Evolutionary conservation across 768 basidiomycete species (phyloP).

Genomic region (Termitomyces sp.): DNA sequence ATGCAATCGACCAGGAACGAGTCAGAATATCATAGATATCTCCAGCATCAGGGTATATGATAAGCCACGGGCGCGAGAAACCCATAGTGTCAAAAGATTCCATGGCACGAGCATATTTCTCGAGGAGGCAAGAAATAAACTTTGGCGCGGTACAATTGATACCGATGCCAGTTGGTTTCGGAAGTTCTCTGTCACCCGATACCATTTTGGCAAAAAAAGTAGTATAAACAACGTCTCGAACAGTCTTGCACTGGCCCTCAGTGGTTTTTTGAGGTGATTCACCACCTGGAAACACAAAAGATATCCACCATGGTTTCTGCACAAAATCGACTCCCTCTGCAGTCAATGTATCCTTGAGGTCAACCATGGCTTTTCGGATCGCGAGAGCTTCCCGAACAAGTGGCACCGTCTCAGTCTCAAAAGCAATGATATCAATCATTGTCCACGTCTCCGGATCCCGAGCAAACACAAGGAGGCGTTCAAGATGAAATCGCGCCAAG

Average conservation of each 20-base stretch:
- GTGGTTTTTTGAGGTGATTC: constrained; percentile 32
- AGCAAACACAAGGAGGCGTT: constrained; percentile 51
- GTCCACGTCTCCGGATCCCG: constrained; percentile 45
- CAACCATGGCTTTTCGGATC: constrained; percentile 53
- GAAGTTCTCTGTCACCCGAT: constrained; percentile 8
- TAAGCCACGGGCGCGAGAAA: constrained; percentile 40
- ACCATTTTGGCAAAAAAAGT: constrained; percentile 23
- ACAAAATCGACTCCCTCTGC: constrained; percentile 1
- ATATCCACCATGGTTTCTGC: constrained; percentile 73
- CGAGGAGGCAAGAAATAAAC: constrained; percentile 34
- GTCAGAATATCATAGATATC: constrained; percentile 44
- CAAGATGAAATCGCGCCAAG: constrained; percentile 56
- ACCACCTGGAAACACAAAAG: constrained; percentile 53
- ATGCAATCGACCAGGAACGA: constrained; percentile 33
- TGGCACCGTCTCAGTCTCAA: constrained; percentile 84
- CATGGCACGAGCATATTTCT: constrained; percentile 26
- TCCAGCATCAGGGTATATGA: constrained; percentile 72
- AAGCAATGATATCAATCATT: constrained; percentile 57
- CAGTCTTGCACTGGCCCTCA: constrained; percentile 18
- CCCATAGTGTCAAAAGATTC: constrained; percentile 3
- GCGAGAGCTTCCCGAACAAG: constrained; percentile 58
- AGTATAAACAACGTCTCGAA: constrained; percentile 36
- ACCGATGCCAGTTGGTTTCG: constrained; percentile 51
- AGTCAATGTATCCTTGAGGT: constrained; percentile 21
- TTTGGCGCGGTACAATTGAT: constrained; percentile 65